Evolutionary conservation across 169 alveolate genomes (phyloP).

Genomic region (Plasmodium knowlesi): DNA sequence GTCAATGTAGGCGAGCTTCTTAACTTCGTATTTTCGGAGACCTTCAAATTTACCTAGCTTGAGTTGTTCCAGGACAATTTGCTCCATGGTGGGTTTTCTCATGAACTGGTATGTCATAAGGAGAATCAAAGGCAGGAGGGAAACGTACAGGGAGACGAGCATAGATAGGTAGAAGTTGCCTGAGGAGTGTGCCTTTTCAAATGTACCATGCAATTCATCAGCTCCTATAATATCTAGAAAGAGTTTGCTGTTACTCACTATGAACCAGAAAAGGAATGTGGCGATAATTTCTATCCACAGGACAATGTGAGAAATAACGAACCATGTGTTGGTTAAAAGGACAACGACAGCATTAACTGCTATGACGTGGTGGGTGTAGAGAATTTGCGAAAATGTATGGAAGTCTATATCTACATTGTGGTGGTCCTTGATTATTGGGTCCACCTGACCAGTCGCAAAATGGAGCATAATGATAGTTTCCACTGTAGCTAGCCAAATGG

Average conservation of each 20-base stretch:
- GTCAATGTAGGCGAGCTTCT: conserved; percentile 77
- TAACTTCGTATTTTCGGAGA: conserved; percentile 26
- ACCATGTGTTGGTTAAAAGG: conserved; percentile 81
- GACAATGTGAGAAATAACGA: conserved; percentile 68
- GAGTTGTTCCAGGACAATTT: conserved; percentile 77
- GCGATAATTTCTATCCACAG: conserved; percentile 75
- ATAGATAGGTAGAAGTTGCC: conserved; percentile 74
- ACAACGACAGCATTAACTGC: conserved; percentile 81
- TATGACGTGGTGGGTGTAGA: conserved; percentile 79
- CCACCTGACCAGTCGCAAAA: conserved; percentile 74
- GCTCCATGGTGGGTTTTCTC: conserved; percentile 82
- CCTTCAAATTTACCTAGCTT: conserved; percentile 80
- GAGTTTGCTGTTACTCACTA: conserved; percentile 74
- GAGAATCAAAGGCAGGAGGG: conserved; percentile 78
- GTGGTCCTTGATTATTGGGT: conserved; percentile 23
- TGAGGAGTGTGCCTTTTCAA: conserved; percentile 76
- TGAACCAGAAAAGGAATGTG: conserved; percentile 76
- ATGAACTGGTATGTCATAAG: conserved; percentile 75
- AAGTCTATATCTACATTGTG: conserved; percentile 75
- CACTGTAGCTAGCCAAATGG: conserved; percentile 82
- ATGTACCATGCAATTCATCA: conserved; percentile 81
- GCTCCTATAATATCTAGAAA: conserved; percentile 80
- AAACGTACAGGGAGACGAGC: conserved; percentile 62
- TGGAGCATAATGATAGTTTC: conserved; percentile 77
- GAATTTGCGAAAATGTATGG: conserved; percentile 79